A percentile compares a stretch with the other conserved stretches of the same genome.
These are phyloP conservation scores for Sporothrix dimorphospora DNA, from an alignment of 2,329 filamentous ascomycete genomes.

Conservation along the genomic window DNA sequence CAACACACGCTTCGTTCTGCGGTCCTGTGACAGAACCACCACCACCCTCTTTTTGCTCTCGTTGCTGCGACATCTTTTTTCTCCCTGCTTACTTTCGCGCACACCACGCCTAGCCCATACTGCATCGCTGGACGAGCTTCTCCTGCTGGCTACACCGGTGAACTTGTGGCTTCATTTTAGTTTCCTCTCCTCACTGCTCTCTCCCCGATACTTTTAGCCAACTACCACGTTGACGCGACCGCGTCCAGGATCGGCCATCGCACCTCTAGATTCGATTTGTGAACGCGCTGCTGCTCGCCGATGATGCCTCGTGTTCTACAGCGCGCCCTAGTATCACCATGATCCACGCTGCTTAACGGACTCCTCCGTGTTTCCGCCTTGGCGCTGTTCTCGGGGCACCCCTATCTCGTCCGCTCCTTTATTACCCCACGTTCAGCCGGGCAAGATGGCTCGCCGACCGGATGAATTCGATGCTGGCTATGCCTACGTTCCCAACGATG, in stretches of 20 bases:
- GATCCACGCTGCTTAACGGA: constrained; percentile 14
- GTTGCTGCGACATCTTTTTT: no score
- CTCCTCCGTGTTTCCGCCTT: background rate
- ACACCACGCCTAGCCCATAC: background rate
- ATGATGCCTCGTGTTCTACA: background rate
- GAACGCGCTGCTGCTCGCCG: background rate
- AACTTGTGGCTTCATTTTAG: no score
- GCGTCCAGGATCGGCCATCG: no score
- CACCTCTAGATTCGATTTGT: background rate
- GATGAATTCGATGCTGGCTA: constrained; percentile 29
- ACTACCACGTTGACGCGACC: background rate
- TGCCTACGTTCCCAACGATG: constrained; percentile 15
- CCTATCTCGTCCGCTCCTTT: background rate
- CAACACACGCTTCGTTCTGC: background rate
- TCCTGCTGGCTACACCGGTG: background rate
- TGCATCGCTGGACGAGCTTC: constrained; percentile 17
- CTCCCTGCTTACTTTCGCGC: background rate
- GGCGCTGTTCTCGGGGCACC: background rate
- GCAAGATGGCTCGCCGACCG: constrained; percentile 38
- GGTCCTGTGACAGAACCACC: background rate
- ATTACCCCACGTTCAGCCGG: background rate
- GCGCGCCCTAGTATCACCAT: constrained; percentile 14
- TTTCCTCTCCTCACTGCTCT: background rate
- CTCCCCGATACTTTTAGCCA: background rate
- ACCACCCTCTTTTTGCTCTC: background rate